These are phyloP conservation scores for Fonsecaea monophora DNA, from an alignment of 2,329 filamentous ascomycete genomes.

Conservation along the genomic window DNA sequence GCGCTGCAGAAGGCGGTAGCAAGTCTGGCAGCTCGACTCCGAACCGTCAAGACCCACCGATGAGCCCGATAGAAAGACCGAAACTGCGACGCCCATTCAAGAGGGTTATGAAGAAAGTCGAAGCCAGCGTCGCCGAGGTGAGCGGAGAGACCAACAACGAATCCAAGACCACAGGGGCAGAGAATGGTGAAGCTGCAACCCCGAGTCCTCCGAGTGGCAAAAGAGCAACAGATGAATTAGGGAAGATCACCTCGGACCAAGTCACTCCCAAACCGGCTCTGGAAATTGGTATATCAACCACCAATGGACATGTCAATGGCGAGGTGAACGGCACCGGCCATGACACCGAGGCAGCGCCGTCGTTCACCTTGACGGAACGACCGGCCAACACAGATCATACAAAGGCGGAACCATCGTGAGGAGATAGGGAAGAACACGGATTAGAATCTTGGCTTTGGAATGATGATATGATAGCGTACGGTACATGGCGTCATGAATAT, in stretches of 20 bases:
- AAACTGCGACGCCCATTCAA: conserved; percentile 35
- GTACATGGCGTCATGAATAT: conserved; percentile 21
- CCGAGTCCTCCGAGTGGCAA: conserved; percentile 34
- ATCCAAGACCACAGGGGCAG: not conserved
- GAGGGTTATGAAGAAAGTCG: conserved; percentile 35
- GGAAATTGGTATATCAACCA: not conserved
- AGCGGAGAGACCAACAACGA: conserved; percentile 13
- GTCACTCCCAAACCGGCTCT: conserved; percentile 20
- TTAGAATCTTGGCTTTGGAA: not conserved
- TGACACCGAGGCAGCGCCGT: conserved; percentile 5
- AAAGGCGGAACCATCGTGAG: conserved; percentile 8
- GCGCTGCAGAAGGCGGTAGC: conserved; percentile 10
- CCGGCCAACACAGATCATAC: not conserved
- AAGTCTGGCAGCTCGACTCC: conserved; percentile 15
- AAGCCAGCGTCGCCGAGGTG: conserved; percentile 22
- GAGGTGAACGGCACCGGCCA: conserved; percentile 14
- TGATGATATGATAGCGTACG: conserved; percentile 18
- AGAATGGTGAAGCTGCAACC: not conserved
- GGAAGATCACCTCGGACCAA: conserved; percentile 34
- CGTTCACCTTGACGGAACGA: not conserved
- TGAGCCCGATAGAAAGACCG: conserved; percentile 28
- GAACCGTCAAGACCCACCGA: conserved; percentile 18
- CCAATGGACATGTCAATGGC: conserved; percentile 23
- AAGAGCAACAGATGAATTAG: conserved; percentile 33
- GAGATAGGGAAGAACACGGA: not conserved